Percentiles rank a stretch among this genome's conserved stretches.
These are phyloP conservation scores for Fusarium praegraminearum DNA, from an alignment of 2,329 filamentous ascomycete genomes.

Conservation along the genomic window DNA sequence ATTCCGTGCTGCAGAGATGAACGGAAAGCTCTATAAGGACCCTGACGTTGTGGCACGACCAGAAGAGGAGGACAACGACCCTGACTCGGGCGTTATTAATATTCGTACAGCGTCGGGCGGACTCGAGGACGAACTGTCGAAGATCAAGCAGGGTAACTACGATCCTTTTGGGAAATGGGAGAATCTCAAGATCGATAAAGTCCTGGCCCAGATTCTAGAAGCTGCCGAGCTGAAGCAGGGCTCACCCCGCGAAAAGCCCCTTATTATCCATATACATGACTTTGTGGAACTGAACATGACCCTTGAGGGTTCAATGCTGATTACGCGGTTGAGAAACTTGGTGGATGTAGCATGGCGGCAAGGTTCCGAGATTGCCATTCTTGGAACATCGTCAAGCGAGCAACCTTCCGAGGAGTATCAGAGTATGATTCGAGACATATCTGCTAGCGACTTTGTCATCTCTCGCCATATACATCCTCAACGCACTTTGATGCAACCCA, in stretches of 20 bases:
- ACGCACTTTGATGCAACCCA: constrained; percentile 45
- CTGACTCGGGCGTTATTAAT: constrained; percentile 51
- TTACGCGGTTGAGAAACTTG: constrained; percentile 76
- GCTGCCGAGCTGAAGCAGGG: constrained; percentile 57
- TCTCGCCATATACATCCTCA: constrained; percentile 51
- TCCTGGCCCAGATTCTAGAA: constrained; percentile 68
- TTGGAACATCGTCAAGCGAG: constrained; percentile 79
- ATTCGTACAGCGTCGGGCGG: constrained; percentile 46
- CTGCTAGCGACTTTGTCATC: constrained; percentile 57
- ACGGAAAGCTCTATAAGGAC: constrained; percentile 64
- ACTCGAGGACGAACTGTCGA: constrained; percentile 60
- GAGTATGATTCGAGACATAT: constrained; percentile 55
- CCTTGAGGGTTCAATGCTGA: constrained; percentile 74
- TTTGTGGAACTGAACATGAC: constrained; percentile 81
- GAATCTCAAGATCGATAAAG: constrained; percentile 69
- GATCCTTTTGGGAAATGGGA: constrained; percentile 65
- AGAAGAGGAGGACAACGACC: constrained; percentile 52
- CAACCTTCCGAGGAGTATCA: constrained; percentile 60
- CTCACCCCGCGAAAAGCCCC: constrained; percentile 55
- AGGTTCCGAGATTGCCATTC: constrained; percentile 78
- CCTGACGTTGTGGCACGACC: constrained; percentile 53
- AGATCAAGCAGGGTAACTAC: constrained; percentile 55
- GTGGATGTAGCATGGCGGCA: constrained; percentile 78
- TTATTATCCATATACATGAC: constrained; percentile 85
- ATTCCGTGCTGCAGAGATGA: constrained; percentile 67